Evolutionary conservation across 768 basidiomycete species (phyloP).

Genomic region (Leccinum truebloodii): DNA sequence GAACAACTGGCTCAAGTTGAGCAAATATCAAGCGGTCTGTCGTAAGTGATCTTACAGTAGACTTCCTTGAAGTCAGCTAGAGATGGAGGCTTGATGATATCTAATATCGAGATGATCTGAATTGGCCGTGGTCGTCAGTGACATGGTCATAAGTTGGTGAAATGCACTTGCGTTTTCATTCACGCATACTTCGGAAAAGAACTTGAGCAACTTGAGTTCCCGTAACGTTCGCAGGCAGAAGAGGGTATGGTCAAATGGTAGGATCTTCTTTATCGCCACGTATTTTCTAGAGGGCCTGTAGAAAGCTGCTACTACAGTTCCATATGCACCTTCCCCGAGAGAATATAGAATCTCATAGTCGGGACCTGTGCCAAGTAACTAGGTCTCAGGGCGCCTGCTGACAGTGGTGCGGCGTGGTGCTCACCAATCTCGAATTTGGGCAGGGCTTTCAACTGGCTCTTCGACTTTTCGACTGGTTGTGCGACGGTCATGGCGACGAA

Average conservation of each 20-base stretch:
- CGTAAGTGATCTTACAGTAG: conserved; percentile 54
- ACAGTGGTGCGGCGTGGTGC: conserved; percentile 8
- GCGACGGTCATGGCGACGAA: conserved; percentile 9
- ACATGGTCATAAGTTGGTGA: background rate
- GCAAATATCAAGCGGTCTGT: background rate
- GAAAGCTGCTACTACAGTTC: conserved; percentile 85
- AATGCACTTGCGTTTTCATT: conserved; percentile 68
- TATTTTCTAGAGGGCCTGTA: conserved; percentile 80
- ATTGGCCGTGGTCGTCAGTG: conserved; percentile 5
- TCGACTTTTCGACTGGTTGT: conserved; percentile 29
- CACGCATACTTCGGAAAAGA: conserved; percentile 76
- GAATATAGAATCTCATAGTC: conserved; percentile 74
- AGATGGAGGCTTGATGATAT: conserved; percentile 81
- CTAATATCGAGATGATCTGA: conserved; percentile 90
- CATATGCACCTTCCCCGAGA: conserved; percentile 87
- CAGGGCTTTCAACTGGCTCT: conserved; percentile 56
- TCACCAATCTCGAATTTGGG: conserved; percentile 74
- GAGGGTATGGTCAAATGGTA: conserved; percentile 91
- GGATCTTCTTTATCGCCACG: conserved; percentile 95
- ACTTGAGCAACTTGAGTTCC: conserved; percentile 88
- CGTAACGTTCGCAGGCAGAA: conserved; percentile 88
- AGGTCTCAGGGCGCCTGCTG: background rate
- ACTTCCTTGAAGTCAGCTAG: conserved; percentile 84
- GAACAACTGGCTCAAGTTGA: conserved; percentile 53
- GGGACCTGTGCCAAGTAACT: conserved; percentile 46